Base-by-base conservation (phyloP, 495 filamentous ascomycete genomes). In the Schizothecium vesticola region DNA sequence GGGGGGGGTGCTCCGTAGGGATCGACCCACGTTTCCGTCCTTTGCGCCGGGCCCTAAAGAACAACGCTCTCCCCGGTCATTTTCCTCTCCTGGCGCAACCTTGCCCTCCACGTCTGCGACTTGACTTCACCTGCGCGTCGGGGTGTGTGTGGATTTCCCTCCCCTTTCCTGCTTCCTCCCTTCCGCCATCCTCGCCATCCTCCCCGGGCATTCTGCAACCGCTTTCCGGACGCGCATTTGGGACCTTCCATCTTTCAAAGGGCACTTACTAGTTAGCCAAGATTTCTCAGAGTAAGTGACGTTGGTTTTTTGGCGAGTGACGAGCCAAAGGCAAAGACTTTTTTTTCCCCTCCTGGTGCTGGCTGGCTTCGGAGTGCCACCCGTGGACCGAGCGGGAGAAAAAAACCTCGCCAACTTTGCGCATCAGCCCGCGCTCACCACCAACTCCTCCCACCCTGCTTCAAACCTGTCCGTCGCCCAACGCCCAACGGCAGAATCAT, bases 1-100 rank as follows among this genome's bases (percentile, higher is more conserved):
- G 33, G 31, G 60, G 60, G 60, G 61, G 33, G 26, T 22, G 5
- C 16, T n/a, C 33, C 26, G 31, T 61, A 23, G 69, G 56, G 59
- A 76, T 77, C 76, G 75, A 77, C 73, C 76, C 76, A 76, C 73
- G 73, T 59, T 68, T 67, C 73, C 70, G 70, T 71, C 71, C 70
- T 73, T 76, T 72, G 67, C 71, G 72, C 71, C 69, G 74, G 76
- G 73, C 69, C 43, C 73, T 70, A 75, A 71, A 72, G 71, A 76
- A 71, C 71, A 33, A 70, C 72, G 70, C 70, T 71, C 72, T 76
- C 75, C 73, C 76, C 71, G 71, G 73, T 70, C 73, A 67, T 73
- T 75, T 75, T 57, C 67, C 68, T 70, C 12, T 71, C 71, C 69
- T 73, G 74, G 67, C 63, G 71, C 74, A 75, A 73, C 74, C 74